Conservation (phyloP, 768 basidiomycete species). For the Boletus patriciae region DNA sequence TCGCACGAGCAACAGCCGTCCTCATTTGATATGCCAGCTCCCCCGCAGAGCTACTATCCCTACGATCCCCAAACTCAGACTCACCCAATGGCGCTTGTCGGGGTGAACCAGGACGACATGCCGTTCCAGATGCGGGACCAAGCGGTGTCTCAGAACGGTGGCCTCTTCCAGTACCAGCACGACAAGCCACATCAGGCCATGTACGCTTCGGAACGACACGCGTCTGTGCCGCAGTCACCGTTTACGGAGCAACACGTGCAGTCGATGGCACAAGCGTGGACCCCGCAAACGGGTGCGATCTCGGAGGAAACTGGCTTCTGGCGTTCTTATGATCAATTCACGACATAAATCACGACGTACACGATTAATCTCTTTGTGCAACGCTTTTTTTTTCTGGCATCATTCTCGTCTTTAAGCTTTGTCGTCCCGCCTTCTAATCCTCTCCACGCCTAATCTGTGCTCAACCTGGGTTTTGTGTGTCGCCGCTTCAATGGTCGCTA, state of each 20-base stretch:
- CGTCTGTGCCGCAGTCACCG: slow-evolving; percentile 20
- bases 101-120: slow-evolving; percentile 20
- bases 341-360: slow-evolving; percentile 15
- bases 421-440: not conserved
- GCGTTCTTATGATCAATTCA: slow-evolving; percentile 28
- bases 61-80: slow-evolving; percentile 19
- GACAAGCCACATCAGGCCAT: slow-evolving; percentile 27
- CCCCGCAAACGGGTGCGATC: slow-evolving; percentile 14
- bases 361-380: not conserved
- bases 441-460: slow-evolving; percentile 1
- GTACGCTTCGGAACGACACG: slow-evolving; percentile 22
- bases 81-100: slow-evolving; percentile 23
- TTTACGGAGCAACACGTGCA: slow-evolving; percentile 19
- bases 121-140: slow-evolving; percentile 19
- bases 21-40: slow-evolving; percentile 21
- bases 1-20: slow-evolving; percentile 23
- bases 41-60: slow-evolving; percentile 21
- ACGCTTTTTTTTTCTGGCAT: not conserved
- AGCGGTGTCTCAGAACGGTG: slow-evolving; percentile 15
- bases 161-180: slow-evolving; percentile 19
- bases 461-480: slow-evolving; percentile 1
- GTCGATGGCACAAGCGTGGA: slow-evolving; percentile 19
- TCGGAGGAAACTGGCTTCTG: slow-evolving; percentile 24
- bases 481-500: not conserved
- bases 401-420: not conserved